Evolutionary conservation across 73 alveolate genomes (phyloP), one percentile per base, ranked within the genome.

Genomic region (Tetrahymena borealis): DNA sequence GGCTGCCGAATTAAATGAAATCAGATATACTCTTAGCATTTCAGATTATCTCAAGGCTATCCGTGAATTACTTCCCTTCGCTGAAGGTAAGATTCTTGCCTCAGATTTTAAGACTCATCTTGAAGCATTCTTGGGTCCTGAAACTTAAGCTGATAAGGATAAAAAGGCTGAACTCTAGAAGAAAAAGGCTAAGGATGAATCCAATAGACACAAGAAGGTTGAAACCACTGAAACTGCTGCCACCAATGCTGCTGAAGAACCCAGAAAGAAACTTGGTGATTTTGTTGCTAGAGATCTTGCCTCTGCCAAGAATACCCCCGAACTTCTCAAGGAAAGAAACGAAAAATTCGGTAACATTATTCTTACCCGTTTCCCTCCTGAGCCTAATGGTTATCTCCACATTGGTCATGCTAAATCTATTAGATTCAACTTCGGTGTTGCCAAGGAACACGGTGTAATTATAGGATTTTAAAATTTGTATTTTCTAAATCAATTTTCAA

Each of bases 371-470:
- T 99, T 99, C 98, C 99, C 99, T 3, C 99, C 99, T 11, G 99
- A 99, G 96, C 99, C 99, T 78, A 99, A 99, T 95, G 99, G 99
- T 43, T 99, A 98, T 92, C 98, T 99, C 91, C 99, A 99, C 94
- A 98, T 99, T 78, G 99, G 99, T 39, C 99, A 99, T 94, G 99
- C 99, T 15, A 99, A 99, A 94, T 99, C 99, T 60, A 99, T 99
- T 98, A 95, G 99, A 92, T 96, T 99, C 97, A 98, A 97, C 94
- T 99, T 99, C 91, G 97, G 97, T 33, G 93, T 97, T 79, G 99
- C 99, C 2, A 78, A 94, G 40, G 98, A 97, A 77, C 92, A 93
- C 15, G 28, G 28, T 60, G 85, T 60, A 60, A 60, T 7, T 3
- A 60, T 60, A 0, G 5, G 9, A n/a, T n/a, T n/a, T 60, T n/a